Evolutionary conservation across 1,139 yeast species (phyloP).

Genomic region (Lodderomyces orthopsilosis): DNA sequence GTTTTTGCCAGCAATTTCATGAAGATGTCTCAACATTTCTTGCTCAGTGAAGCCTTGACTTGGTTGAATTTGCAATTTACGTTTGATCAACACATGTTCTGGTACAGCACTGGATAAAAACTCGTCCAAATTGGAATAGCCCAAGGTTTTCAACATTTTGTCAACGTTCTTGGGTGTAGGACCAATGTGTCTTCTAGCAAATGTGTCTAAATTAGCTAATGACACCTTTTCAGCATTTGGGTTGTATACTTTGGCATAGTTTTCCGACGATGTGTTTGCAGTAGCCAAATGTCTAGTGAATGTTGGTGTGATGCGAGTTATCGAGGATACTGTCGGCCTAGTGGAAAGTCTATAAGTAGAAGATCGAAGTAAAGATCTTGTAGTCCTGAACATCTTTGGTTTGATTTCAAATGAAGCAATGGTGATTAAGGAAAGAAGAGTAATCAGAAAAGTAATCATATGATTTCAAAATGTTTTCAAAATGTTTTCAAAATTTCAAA

Average conservation of each 20-base stretch:
- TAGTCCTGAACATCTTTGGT: slow-evolving; percentile 4
- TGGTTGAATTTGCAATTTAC: slow-evolving; percentile 64
- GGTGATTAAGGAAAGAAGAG: neutral
- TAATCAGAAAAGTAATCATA: neutral
- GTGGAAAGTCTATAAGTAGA: slow-evolving; percentile 2
- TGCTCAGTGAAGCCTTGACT: slow-evolving; percentile 75
- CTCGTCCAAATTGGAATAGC: slow-evolving; percentile 63
- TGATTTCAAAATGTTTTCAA: neutral
- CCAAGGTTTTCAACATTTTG: slow-evolving; percentile 64
- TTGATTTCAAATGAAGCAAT: neutral
- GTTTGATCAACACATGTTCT: slow-evolving; percentile 62
- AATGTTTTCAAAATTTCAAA: neutral
- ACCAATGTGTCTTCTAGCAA: slow-evolving; percentile 89
- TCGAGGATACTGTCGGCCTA: slow-evolving; percentile 1
- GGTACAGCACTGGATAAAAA: slow-evolving; percentile 80
- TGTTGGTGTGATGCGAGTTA: neutral
- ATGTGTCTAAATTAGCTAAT: slow-evolving; percentile 63
- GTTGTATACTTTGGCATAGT: slow-evolving; percentile 39
- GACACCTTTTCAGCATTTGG: slow-evolving; percentile 29
- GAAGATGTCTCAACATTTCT: slow-evolving; percentile 70
- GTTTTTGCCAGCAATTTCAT: slow-evolving; percentile 71
- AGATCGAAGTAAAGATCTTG: slow-evolving; percentile 4
- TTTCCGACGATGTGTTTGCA: slow-evolving; percentile 48
- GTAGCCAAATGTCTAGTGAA: slow-evolving; percentile 20
- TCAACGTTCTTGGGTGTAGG: slow-evolving; percentile 64